Base-by-base conservation (phyloP, 192 early-diverging fungal species). In the Coemansia sp. region DNA sequence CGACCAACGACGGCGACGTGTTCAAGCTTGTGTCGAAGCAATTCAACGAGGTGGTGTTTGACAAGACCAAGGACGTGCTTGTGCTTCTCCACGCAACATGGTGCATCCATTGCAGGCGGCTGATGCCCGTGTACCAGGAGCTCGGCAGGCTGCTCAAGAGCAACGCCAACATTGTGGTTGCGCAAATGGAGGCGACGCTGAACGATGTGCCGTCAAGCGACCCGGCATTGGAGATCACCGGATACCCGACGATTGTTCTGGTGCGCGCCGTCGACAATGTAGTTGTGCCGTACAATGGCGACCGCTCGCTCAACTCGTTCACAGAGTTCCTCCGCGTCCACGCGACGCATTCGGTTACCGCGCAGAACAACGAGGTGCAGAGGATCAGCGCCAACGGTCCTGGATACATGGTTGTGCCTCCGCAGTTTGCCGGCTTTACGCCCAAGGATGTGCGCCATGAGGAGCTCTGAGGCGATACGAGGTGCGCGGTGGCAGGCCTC, bases 211-310 rank as follows among this genome's bases (percentile, higher is more conserved):
- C 96, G 19, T 63, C 85, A 2, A 66, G 67, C 76, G 76, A 83
- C 56, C 76, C 79, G 3, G 75, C 62, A 22, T 87, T 95, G 83
- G 65, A 85, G 41, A 69, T 99, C 66, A 59, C 89, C 53, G 96
- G 95, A 8, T 99, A 96, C 89, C 96, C 96, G 34, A 99, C 96
- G 61, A 81, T 99, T 54, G 89, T 91, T 75, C 83, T 98, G 61
- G 87, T 94, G 82, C 94, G 94, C 83, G 93, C 93, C 35, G 83
- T 81, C 15, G 81, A 81, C 73, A 91, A 95, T 49, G 87, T 85
- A 59, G 73, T 91, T 53, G 79, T 95, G 62, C 80, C 86, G 61
- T 99, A 92, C 84, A 67, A 85, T 19, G 90, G 95, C 61, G 85
- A 94, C 82, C 90, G 96, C 59, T 78, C 86, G 34, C 53, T 91